These are phyloP conservation scores for Candida tunisiensis DNA, from an alignment of 1,139 yeast genomes.

Conservation along the genomic window DNA sequence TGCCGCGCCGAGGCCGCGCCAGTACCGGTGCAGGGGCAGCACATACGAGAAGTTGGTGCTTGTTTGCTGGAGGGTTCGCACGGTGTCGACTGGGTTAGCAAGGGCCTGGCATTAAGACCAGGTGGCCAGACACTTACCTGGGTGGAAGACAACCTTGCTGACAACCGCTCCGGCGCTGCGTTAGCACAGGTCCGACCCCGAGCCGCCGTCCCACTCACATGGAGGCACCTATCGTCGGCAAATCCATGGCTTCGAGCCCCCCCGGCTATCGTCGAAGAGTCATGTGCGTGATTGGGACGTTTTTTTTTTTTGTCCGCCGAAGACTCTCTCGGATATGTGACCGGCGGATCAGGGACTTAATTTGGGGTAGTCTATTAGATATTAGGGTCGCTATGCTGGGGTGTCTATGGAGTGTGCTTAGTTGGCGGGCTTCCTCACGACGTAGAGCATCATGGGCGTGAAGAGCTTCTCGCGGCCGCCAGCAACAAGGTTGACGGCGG, in stretches of 20 bases:
- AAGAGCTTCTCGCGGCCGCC: constrained; percentile 84
- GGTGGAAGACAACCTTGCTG: too few species aligned
- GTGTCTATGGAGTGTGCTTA: background rate
- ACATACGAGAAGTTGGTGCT: constrained; percentile 18
- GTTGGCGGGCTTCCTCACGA: constrained; percentile 56
- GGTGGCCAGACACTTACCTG: too few species aligned
- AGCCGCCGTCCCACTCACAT: too few species aligned
- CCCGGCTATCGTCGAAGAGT: too few species aligned
- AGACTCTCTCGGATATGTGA: background rate
- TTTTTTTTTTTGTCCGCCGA: background rate
- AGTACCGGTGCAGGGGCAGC: constrained; percentile 22
- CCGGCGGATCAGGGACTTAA: background rate
- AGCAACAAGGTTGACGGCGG: constrained; percentile 86
- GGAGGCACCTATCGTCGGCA: too few species aligned
- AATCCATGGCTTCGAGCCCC: too few species aligned
- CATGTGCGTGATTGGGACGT: too few species aligned
- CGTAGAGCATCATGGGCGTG: constrained; percentile 93
- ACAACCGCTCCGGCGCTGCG: too few species aligned
- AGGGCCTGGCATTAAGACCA: too few species aligned
- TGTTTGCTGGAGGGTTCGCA: constrained; percentile 24
- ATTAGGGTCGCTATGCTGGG: background rate
- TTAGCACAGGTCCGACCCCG: too few species aligned
- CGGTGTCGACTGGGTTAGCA: constrained; percentile 14
- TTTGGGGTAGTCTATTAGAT: background rate
- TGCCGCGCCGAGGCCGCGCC: constrained; percentile 24